Conservation (phyloP, 352 stramenopile species). For the Blastocystis sp. region DNA sequence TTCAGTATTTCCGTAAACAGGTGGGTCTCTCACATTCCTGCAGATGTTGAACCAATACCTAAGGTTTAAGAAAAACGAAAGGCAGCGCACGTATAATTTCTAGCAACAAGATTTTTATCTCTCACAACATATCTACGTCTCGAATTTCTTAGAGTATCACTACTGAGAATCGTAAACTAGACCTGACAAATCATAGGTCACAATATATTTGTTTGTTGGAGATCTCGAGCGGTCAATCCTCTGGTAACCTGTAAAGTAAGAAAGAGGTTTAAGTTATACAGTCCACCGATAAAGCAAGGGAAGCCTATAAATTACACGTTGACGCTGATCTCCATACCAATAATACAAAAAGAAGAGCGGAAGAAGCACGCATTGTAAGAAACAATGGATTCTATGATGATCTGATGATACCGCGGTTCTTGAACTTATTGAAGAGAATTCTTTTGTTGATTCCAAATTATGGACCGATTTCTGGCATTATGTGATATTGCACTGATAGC, state of each 20-base stretch:
- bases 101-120: constrained; percentile 14
- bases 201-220: constrained; percentile 15
- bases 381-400: constrained; percentile 11
- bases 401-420: constrained; percentile 54
- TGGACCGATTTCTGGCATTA: background rate
- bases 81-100: constrained; percentile 16
- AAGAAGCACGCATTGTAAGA: constrained; percentile 7
- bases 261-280: background rate
- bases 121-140: constrained; percentile 11
- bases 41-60: constrained; percentile 54
- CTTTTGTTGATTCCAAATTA: background rate
- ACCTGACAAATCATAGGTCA: constrained; percentile 48
- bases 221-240: background rate
- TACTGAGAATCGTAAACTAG: constrained; percentile 12
- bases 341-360: background rate
- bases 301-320: constrained; percentile 24
- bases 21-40: background rate
- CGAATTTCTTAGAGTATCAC: background rate
- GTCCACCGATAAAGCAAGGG: background rate
- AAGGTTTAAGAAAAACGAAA: background rate
- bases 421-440: background rate
- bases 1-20: background rate
- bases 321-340: background rate
- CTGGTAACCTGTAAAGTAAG: background rate
- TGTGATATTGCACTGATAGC: background rate